A percentile compares a stretch with the other conserved stretches of the same genome.
These are phyloP conservation scores for Verticillium longisporum DNA, from an alignment of 2,329 filamentous ascomycete species.

Conservation along the genomic window DNA sequence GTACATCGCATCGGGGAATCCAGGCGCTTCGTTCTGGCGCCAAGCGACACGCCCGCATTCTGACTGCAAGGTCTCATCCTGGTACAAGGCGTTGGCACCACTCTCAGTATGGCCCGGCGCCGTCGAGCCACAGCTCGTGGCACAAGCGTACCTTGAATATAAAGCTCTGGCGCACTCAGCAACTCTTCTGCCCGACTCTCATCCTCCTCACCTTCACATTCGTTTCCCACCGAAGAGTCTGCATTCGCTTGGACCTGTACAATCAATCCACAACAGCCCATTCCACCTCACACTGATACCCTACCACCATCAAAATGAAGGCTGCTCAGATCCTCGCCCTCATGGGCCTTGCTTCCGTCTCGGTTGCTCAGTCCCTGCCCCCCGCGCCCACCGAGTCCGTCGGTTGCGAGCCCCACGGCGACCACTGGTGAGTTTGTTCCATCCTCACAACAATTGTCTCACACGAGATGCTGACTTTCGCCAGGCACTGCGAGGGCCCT, in stretches of 20 bases:
- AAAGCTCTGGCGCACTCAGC: background rate
- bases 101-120: too few species aligned
- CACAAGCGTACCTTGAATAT: background rate
- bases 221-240: background rate
- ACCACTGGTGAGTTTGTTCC: slow-evolving; percentile 25
- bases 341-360: slow-evolving; percentile 6
- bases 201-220: background rate
- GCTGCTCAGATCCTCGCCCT: slow-evolving; percentile 7
- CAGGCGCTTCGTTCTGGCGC: background rate
- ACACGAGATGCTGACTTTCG: background rate
- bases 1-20: background rate
- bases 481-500: slow-evolving; percentile 9
- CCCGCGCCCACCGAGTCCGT: slow-evolving; percentile 27
- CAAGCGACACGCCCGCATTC: background rate
- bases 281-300: background rate
- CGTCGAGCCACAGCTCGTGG: background rate
- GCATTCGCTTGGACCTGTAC: background rate
- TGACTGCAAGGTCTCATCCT: background rate
- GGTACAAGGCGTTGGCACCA: background rate
- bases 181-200: background rate
- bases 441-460: background rate
- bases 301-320: slow-evolving; percentile 7
- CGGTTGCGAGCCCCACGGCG: slow-evolving; percentile 28
- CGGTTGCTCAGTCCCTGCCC: slow-evolving; percentile 12
- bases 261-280: background rate